Evolutionary conservation across 805 yeast genomes (phyloP).

Genomic region (Danielia oregonensis): DNA sequence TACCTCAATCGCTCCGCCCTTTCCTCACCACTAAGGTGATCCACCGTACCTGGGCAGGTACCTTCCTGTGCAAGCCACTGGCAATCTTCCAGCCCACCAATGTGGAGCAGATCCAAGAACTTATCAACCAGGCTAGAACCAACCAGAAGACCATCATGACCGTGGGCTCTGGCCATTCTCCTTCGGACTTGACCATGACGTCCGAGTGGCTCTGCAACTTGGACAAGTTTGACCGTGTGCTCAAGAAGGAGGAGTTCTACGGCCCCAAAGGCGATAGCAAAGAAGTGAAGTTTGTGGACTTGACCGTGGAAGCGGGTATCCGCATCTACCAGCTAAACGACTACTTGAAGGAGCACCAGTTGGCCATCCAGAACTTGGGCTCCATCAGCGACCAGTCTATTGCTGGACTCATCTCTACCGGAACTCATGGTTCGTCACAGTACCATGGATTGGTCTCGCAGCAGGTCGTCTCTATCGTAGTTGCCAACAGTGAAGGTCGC

Average conservation of each 20-base stretch:
- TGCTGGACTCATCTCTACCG: slow-evolving; percentile 95
- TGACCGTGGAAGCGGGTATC: slow-evolving; percentile 93
- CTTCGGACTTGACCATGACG: slow-evolving; percentile 86
- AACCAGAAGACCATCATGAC: slow-evolving; percentile 66
- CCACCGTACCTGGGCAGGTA: slow-evolving; percentile 88
- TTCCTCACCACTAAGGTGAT: slow-evolving; percentile 38
- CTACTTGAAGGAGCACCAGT: slow-evolving; percentile 54
- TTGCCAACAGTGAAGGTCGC: slow-evolving; percentile 76
- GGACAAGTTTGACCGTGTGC: slow-evolving; percentile 65
- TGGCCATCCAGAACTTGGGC: slow-evolving; percentile 88
- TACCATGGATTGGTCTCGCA: slow-evolving; percentile 88
- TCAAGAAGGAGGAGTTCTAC: slow-evolving; percentile 42
- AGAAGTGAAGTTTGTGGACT: slow-evolving; percentile 70
- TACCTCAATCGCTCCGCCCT: slow-evolving; percentile 30
- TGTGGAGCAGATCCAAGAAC: slow-evolving; percentile 61
- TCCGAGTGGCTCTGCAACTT: slow-evolving; percentile 83
- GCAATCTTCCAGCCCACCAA: slow-evolving; percentile 73
- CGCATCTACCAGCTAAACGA: slow-evolving; percentile 73
- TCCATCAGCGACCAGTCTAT: slow-evolving; percentile 90
- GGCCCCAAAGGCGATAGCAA: slow-evolving; percentile 29
- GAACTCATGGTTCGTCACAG: slow-evolving; percentile 95
- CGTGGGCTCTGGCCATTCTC: slow-evolving; percentile 95
- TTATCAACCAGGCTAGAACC: slow-evolving; percentile 64
- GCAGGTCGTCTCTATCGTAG: slow-evolving; percentile 73
- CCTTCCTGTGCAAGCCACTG: slow-evolving; percentile 73